A percentile compares a stretch with the other conserved stretches of the same genome.
Evolutionary conservation across 495 filamentous ascomycete genomes (phyloP).

Genomic region (Penicillium riverlandense): DNA sequence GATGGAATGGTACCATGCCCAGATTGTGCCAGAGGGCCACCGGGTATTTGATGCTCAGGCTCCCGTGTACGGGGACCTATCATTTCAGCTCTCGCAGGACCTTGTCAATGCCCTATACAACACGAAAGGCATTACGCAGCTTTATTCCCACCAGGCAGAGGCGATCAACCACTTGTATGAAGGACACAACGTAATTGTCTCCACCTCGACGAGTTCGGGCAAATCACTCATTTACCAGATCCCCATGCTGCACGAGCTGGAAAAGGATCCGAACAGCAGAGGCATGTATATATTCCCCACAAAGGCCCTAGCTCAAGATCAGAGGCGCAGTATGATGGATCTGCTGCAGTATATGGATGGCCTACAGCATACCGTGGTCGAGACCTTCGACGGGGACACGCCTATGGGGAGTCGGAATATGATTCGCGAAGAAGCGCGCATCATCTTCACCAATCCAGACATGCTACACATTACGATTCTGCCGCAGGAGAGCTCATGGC

Average conservation of each 20-base stretch:
- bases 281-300: constrained; percentile 99
- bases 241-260: constrained; percentile 82
- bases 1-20: constrained; percentile 79
- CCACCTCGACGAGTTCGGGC: constrained; percentile 91
- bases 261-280: constrained; percentile 65
- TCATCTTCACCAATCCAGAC: constrained; percentile 98
- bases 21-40: constrained; percentile 93
- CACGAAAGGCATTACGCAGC: constrained; percentile 69
- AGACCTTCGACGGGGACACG: constrained; percentile 96
- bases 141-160: constrained; percentile 94
- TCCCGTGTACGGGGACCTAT: constrained; percentile 74
- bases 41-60: constrained; percentile 85
- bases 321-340: constrained; percentile 80
- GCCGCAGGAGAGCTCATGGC: constrained; percentile 85
- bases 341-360: constrained; percentile 72
- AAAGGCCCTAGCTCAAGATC: constrained; percentile 94
- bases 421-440: constrained; percentile 81
- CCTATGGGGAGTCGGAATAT: constrained; percentile 67
- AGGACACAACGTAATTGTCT: constrained; percentile 82
- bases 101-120: constrained; percentile 95
- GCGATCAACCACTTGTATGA: constrained; percentile 86
- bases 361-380: constrained; percentile 69
- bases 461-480: constrained; percentile 96
- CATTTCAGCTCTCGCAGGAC: constrained; percentile 80
- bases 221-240: constrained; percentile 97